Evolutionary conservation across 345 rosid species (phyloP).

Genomic region (Eucalyptus dawsonii): DNA sequence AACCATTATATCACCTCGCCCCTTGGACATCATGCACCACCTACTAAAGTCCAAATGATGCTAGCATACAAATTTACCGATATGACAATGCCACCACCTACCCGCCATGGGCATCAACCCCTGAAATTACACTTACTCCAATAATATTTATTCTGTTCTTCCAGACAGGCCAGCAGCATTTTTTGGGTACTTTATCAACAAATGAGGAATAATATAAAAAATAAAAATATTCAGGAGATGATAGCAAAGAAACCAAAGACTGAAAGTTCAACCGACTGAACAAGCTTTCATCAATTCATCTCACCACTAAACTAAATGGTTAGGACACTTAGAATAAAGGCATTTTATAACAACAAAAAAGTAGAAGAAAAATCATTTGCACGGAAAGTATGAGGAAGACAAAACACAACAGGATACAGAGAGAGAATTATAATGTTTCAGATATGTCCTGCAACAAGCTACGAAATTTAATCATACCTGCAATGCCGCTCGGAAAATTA

Average conservation of each 20-base stretch:
- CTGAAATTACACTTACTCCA: not conserved
- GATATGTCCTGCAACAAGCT: not conserved
- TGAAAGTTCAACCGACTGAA: not conserved
- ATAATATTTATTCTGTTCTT: not conserved
- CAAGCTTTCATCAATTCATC: not conserved
- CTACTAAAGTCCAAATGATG: not conserved
- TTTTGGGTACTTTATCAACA: not conserved
- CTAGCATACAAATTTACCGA: not conserved
- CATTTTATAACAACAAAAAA: not conserved
- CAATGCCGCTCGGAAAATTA: slow-evolving; percentile 56
- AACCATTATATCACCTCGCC: not conserved
- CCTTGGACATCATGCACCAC: not conserved
- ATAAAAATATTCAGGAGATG: not conserved
- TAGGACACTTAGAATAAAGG: not conserved
- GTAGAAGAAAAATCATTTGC: not conserved
- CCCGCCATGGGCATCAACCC: not conserved
- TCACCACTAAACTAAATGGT: not conserved
- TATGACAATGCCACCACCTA: not conserved
- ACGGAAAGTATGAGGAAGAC: not conserved
- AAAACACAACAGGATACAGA: not conserved
- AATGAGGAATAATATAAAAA: not conserved
- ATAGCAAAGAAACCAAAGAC: not conserved
- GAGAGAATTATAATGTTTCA: not conserved
- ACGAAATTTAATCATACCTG: slow-evolving; percentile 36
- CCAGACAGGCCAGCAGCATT: not conserved